A percentile compares a stretch with the other conserved stretches of the same genome.
Evolutionary conservation across 73 alveolate genomes (phyloP).

Genomic region (Stentor coeruleus): DNA sequence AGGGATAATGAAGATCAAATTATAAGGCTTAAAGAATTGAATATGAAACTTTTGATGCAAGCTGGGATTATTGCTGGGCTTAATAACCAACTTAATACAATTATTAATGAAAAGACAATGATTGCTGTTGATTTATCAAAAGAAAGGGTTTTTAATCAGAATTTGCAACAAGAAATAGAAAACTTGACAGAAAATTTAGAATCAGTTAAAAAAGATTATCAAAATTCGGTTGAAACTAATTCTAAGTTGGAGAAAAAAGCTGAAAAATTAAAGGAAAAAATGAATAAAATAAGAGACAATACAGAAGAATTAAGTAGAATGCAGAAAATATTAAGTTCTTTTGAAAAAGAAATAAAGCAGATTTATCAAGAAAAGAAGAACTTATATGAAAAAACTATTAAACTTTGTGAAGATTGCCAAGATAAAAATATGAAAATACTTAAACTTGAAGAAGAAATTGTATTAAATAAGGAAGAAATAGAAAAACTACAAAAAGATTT

Average conservation of each 20-base stretch:
- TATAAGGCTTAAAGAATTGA: neutral
- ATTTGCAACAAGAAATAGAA: neutral
- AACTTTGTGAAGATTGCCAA: too few relatives aligned
- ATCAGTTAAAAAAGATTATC: neutral
- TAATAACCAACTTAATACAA: neutral
- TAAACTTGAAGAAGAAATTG: too few relatives aligned
- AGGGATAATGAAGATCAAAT: neutral
- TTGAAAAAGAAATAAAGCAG: neutral
- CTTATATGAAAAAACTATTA: neutral
- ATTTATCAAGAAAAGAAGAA: neutral
- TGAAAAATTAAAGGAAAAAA: too few relatives aligned
- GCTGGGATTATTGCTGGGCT: neutral
- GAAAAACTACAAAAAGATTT: too few relatives aligned
- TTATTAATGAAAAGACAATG: neutral
- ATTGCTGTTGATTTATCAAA: neutral
- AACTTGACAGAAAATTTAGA: neutral
- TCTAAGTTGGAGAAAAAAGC: neutral
- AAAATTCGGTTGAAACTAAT: neutral
- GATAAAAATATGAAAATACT: too few relatives aligned
- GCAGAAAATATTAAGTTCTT: neutral
- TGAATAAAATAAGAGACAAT: neutral
- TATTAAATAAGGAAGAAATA: too few relatives aligned
- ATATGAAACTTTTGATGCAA: neutral
- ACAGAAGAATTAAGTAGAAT: neutral
- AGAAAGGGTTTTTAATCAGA: too few relatives aligned